Base-by-base conservation (phyloP, 192 early-diverging fungal species). In the Rhizophlyctis rosea region DNA sequence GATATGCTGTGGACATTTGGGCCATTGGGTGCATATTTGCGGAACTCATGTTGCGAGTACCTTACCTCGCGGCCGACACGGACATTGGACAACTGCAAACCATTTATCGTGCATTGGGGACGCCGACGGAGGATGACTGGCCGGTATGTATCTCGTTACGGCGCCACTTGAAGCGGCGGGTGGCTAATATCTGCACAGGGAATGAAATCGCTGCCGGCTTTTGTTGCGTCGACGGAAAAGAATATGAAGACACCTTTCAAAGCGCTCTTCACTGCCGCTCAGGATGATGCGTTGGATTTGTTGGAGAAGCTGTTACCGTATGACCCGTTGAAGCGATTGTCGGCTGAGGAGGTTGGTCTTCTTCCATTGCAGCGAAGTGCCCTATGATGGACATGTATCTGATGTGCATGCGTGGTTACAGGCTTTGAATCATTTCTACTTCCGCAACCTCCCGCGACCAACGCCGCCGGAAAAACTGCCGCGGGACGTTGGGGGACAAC, bases 21-120 rank as follows among this genome's bases (percentile, higher is more conserved):
- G 83, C 95, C 0, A 86, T 92, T 25, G 97, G 95, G 21, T 98
- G 97, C 64, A 95, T 99, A 34, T 99, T 99, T 89, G 97, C 95
- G 5, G 97, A 99, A 62, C 85, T 99, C 14, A 83, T 96, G 81
- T 70, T 96, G 61, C 83, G 97, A 25, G 85, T 86, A 13, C 95
- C 97, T 2, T 98, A 91, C 64, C 63, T 99, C 32, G 86, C 96
- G 0, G 91, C 76, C 23, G 87, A 90, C 44, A 88, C 91, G 28
- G 94, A 96, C 54, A 91, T 96, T 61, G 91, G 89, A 59, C 87
- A 96, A 64, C 79, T 96, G 29, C 89, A 90, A 67, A 88, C 82
- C 55, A 95, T 96, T 58, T 93, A 94, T 76, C 55, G 64, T 14
- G 77, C 91, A 3, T 77, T 89, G 31, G 94, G 94, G 28, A 96